Base-by-base conservation (phyloP, 2,329 filamentous ascomycete species). In the Fusarium oxysporum region DNA sequence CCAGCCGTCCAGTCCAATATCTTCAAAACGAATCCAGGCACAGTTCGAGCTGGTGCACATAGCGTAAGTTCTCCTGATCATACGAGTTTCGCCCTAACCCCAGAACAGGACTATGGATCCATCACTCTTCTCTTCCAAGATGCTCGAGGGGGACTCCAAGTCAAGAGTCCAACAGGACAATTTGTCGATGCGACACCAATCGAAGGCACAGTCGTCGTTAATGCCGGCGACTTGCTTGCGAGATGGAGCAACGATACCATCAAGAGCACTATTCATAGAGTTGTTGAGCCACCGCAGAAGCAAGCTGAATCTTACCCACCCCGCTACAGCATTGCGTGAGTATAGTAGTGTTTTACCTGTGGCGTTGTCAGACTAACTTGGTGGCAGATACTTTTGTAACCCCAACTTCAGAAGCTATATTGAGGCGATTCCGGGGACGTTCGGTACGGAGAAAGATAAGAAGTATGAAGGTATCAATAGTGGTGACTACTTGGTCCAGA, bases 221-320 rank as follows among this genome's bases (percentile, higher is more conserved):
- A 98, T 78, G 95, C 95, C 0, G 95, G 95, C 3, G 95, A 98
- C 79, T 80, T 98, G 74, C 85, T 98, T 55, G 92, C 93, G 3
- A 87, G 95, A 58, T 97, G 95, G 95, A 94, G 92, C 72, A 98
- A 98, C 78, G 94, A 97, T 78, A 92, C 89, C 8, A 97, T 98
- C 83, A 95, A 93, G 84, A 96, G 93, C 79, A 98, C 95, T 8
- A 90, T 95, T 68, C 95, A 98, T 82, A 90, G 95, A 16, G 95
- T 98, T 2, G 93, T 98, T 9, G 93, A 97, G 83, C 95, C 95
- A 4, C 93, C 93, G 2, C 84, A 85, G 21, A 86, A 86, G 8
- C 85, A 83, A 6, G 83, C 83, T 12, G 87, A 86, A 21, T 83
- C 85, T 43, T 92, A 97, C 80, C 94, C 94, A 3, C 86, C 94